Percentiles rank a stretch among this genome's conserved stretches.
phyloP scores from a whole-genome alignment of 306 rosid genomes.

The Ziziphus jujuba region DNA sequence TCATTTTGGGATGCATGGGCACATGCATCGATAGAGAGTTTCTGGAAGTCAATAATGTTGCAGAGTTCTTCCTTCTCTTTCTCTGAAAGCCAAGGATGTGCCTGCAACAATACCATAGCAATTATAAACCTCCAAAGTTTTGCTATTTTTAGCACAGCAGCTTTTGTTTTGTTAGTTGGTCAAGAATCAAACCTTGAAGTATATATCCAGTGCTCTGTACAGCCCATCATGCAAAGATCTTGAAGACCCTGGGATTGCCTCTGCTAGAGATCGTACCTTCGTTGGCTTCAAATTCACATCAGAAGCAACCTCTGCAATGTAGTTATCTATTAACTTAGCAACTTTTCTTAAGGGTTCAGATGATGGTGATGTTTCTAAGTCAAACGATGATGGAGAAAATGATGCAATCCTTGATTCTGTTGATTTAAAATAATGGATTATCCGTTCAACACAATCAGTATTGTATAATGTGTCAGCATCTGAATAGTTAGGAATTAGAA shows the following conservation, averaged over 20 bases:
- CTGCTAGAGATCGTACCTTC: constrained; percentile 47
- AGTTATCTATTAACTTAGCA: constrained; percentile 53
- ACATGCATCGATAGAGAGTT: constrained; percentile 88
- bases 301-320: constrained; percentile 61
- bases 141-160: not conserved
- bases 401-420: constrained; percentile 50
- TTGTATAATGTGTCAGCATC: constrained; percentile 79
- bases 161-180: constrained; percentile 22
- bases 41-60: constrained; percentile 72
- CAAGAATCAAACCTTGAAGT: constrained; percentile 70
- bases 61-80: constrained; percentile 84
- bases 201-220: constrained; percentile 82
- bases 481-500: constrained; percentile 82
- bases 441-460: constrained; percentile 68
- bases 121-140: constrained; percentile 10
- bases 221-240: constrained; percentile 83
- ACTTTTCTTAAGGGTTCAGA: constrained; percentile 59
- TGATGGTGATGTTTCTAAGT: constrained; percentile 53
- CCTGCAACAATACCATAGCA: constrained; percentile 46
- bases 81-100: constrained; percentile 80
- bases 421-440: constrained; percentile 58
- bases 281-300: constrained; percentile 50
- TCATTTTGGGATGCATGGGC: constrained; percentile 92
- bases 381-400: constrained; percentile 69
- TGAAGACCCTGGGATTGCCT: constrained; percentile 73